Evolutionary conservation across 2,329 filamentous ascomycete genomes (phyloP).

Genomic region (Pochonia chlamydosporia): DNA sequence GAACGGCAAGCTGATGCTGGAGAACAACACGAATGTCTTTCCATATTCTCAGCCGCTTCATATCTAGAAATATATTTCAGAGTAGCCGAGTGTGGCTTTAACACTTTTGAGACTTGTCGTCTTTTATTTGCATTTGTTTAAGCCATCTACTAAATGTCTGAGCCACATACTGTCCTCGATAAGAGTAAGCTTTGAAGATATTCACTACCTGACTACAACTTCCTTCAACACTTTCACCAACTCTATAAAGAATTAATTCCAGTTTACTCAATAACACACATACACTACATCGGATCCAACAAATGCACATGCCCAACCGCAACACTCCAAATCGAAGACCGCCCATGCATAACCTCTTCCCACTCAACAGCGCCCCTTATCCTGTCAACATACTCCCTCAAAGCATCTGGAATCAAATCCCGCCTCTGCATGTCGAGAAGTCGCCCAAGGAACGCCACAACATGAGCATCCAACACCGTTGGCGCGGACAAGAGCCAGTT

Average conservation of each 20-base stretch:
- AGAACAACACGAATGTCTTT: too few species aligned
- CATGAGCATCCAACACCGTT: not conserved
- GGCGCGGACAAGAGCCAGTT: not conserved
- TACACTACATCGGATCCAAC: not conserved
- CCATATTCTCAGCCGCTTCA: too few species aligned
- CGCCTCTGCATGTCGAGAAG: not conserved
- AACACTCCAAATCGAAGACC: not conserved
- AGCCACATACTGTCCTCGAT: too few species aligned
- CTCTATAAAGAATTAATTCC: too few species aligned
- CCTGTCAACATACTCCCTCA: not conserved
- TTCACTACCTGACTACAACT: too few species aligned
- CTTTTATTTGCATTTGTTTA: constrained; percentile 16
- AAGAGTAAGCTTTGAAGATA: too few species aligned
- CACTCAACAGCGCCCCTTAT: not conserved
- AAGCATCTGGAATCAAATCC: not conserved
- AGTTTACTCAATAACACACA: not conserved
- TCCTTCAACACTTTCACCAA: too few species aligned
- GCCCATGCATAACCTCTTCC: not conserved
- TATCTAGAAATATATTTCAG: too few species aligned
- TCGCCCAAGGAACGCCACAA: not conserved
- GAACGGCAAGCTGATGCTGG: too few species aligned
- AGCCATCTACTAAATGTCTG: too few species aligned
- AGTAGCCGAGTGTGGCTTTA: too few species aligned
- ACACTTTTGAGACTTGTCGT: not conserved
- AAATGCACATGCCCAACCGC: not conserved